Conservation (phyloP, 805 yeast species). For the Limtongia smithiae region DNA sequence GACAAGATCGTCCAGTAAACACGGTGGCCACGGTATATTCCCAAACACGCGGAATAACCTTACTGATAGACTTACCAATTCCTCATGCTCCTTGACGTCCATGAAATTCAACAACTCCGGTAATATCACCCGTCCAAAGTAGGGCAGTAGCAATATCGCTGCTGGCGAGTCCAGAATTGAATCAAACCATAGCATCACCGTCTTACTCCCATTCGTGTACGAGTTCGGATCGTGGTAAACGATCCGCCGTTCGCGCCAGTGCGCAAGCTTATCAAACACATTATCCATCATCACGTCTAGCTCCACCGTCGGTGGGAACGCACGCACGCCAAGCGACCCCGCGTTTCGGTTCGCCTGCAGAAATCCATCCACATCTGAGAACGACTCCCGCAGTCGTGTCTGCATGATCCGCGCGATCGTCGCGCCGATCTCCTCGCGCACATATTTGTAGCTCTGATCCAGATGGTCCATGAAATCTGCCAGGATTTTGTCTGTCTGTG, state of each 20-base stretch:
- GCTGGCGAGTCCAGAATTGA: slow-evolving; percentile 53
- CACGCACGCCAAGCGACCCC: slow-evolving; percentile 40
- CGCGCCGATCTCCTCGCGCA: slow-evolving; percentile 55
- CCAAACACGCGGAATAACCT: slow-evolving; percentile 47
- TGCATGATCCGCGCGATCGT: slow-evolving; percentile 49
- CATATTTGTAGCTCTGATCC: slow-evolving; percentile 48
- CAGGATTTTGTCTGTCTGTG: slow-evolving; percentile 38
- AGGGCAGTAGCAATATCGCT: slow-evolving; percentile 52
- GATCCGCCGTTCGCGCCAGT: slow-evolving; percentile 20
- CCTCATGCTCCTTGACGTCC: slow-evolving; percentile 75
- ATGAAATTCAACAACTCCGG: slow-evolving; percentile 68
- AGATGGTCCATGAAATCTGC: slow-evolving; percentile 46
- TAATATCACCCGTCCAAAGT: slow-evolving; percentile 50
- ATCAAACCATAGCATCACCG: slow-evolving; percentile 58
- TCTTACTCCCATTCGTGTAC: slow-evolving; percentile 62
- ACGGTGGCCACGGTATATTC: slow-evolving; percentile 45
- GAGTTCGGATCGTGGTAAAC: slow-evolving; percentile 35
- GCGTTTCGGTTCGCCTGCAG: slow-evolving; percentile 39
- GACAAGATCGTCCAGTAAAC: slow-evolving; percentile 45
- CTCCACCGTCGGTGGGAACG: slow-evolving; percentile 35
- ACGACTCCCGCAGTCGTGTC: slow-evolving; percentile 45
- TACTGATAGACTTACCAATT: slow-evolving; percentile 46
- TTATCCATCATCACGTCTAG: slow-evolving; percentile 41
- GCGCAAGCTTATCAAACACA: slow-evolving; percentile 46
- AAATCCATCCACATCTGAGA: slow-evolving; percentile 42